Conservation (phyloP, 495 filamentous ascomycete genomes). For the Thozetella sp. region DNA sequence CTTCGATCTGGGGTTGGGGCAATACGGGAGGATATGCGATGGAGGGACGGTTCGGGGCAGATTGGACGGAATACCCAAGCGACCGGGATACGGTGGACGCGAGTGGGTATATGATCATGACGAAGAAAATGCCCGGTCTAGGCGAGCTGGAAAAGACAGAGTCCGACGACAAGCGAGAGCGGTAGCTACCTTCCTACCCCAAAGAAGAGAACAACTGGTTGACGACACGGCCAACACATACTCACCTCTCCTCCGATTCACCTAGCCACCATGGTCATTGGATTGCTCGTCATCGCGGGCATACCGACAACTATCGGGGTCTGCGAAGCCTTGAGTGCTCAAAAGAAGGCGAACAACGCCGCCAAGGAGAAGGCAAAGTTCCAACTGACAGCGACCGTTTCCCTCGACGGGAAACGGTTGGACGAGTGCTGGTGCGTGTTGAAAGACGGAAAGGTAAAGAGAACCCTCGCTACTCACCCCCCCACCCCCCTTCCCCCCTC, state of each 20-base stretch:
- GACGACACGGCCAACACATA: background rate
- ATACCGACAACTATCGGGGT: slow-evolving; percentile 54
- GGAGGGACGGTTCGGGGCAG: background rate
- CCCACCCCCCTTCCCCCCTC: background rate
- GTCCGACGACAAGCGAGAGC: background rate
- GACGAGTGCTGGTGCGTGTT: slow-evolving; percentile 39
- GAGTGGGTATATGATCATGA: background rate
- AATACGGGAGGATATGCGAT: background rate
- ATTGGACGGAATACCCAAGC: background rate
- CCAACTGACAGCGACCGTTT: slow-evolving; percentile 43
- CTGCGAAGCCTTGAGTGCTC: slow-evolving; percentile 49
- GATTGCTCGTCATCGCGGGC: slow-evolving; percentile 42
- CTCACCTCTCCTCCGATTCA: background rate
- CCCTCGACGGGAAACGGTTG: slow-evolving; percentile 35
- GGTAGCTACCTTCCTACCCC: background rate
- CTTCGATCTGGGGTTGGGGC: background rate
- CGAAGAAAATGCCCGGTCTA: background rate
- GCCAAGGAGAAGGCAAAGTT: slow-evolving; percentile 55
- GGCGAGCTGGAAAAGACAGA: background rate
- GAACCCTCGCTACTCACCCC: background rate
- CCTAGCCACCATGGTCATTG: slow-evolving; percentile 34
- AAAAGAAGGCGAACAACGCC: slow-evolving; percentile 48
- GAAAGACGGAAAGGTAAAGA: slow-evolving; percentile 44
- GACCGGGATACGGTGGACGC: background rate
- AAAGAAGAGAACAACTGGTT: background rate